A percentile compares a stretch with the other conserved stretches of the same genome.
Evolutionary conservation across 1,284 basidiomycete species (phyloP).

Genomic region (Moesziomyces sp.): DNA sequence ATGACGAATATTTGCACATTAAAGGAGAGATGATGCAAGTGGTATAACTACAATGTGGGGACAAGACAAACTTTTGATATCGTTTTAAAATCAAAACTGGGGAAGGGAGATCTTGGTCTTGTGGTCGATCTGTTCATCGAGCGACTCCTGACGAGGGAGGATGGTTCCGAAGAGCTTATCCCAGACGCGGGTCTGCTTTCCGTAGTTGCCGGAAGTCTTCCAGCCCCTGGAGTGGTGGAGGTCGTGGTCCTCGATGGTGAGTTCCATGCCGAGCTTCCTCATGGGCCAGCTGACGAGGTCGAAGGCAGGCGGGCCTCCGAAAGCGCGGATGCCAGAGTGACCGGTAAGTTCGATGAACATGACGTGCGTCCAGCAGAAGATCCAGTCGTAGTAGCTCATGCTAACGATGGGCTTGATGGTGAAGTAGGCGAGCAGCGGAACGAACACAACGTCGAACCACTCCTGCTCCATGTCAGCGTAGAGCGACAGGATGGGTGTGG

Average conservation of each 20-base stretch:
- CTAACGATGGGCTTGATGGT: slow-evolving; percentile 22
- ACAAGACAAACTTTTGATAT: slow-evolving; percentile 2
- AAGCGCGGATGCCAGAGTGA: slow-evolving; percentile 58
- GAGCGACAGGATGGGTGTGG: slow-evolving; percentile 46
- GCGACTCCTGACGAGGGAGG: slow-evolving; percentile 50
- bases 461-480: slow-evolving; percentile 62
- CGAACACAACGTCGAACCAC: slow-evolving; percentile 50
- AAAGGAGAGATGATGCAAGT: neutral
- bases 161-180: slow-evolving; percentile 60
- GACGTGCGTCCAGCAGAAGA: slow-evolving; percentile 46
- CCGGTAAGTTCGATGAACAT: slow-evolving; percentile 57
- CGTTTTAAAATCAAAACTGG: slow-evolving; percentile 21
- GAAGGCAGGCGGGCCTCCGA: slow-evolving; percentile 44
- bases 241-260: slow-evolving; percentile 67
- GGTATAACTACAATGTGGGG: neutral
- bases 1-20: neutral
- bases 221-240: slow-evolving; percentile 62
- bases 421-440: slow-evolving; percentile 48
- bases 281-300: slow-evolving; percentile 24
- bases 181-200: slow-evolving; percentile 64
- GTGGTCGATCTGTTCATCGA: slow-evolving; percentile 38
- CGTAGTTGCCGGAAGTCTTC: slow-evolving; percentile 56
- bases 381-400: slow-evolving; percentile 44
- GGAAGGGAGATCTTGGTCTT: slow-evolving; percentile 26
- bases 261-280: slow-evolving; percentile 48